Evolutionary conservation across 495 filamentous ascomycete species (phyloP).

Genomic region (Glonium stellatum): DNA sequence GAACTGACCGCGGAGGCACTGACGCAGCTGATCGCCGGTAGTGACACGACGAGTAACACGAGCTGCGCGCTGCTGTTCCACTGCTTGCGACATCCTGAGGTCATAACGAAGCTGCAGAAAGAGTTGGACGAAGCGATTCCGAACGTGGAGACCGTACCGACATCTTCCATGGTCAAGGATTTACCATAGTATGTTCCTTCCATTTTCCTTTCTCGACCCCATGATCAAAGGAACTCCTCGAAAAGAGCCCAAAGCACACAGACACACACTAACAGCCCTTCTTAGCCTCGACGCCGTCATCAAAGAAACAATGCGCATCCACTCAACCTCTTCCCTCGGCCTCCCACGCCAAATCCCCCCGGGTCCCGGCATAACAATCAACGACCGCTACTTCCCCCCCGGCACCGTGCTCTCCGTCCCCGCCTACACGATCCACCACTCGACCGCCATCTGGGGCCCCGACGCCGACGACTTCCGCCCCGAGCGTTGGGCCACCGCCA

Average conservation of each 20-base stretch:
- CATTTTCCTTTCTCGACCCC: neutral
- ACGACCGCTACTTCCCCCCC: slow-evolving; percentile 59
- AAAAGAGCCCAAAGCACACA: slow-evolving; percentile 2
- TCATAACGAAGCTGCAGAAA: slow-evolving; percentile 61
- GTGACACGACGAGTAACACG: slow-evolving; percentile 85
- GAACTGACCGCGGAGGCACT: slow-evolving; percentile 85
- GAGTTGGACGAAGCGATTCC: slow-evolving; percentile 67
- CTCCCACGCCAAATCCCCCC: slow-evolving; percentile 74
- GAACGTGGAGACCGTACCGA: slow-evolving; percentile 53
- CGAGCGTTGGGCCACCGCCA: slow-evolving; percentile 60
- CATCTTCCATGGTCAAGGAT: slow-evolving; percentile 62
- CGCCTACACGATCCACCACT: slow-evolving; percentile 82
- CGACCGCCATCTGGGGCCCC: slow-evolving; percentile 70
- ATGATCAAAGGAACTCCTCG: neutral
- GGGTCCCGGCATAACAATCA: slow-evolving; percentile 48
- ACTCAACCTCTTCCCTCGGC: slow-evolving; percentile 81
- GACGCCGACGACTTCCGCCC: slow-evolving; percentile 74
- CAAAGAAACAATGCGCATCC: slow-evolving; percentile 83
- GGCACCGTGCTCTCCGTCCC: slow-evolving; percentile 78
- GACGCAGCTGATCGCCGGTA: slow-evolving; percentile 85
- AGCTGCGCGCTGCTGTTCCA: slow-evolving; percentile 81
- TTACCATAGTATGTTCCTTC: slow-evolving; percentile 55
- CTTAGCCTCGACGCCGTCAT: slow-evolving; percentile 61
- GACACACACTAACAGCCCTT: neutral
- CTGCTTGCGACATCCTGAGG: slow-evolving; percentile 60